A percentile compares a stretch with the other conserved stretches of the same genome.
Conservation (phyloP, 805 yeast genomes). For the Clavispora fructus region DNA sequence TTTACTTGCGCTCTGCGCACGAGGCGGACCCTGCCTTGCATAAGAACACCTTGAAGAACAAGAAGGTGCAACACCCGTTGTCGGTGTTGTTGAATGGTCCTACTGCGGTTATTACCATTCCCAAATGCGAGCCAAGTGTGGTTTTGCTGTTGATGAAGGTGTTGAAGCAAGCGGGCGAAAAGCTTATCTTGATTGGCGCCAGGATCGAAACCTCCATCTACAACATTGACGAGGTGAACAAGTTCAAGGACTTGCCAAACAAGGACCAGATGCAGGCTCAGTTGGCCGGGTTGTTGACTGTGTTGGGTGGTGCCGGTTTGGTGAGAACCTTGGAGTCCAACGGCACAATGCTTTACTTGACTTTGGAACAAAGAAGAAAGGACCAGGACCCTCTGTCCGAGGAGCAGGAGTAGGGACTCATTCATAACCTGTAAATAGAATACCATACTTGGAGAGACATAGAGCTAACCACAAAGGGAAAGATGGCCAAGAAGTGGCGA, state of each 20-base stretch:
- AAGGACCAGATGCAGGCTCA: slow-evolving; percentile 70
- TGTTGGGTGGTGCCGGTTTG: slow-evolving; percentile 84
- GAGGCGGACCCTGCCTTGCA: slow-evolving; percentile 70
- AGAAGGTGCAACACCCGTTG: slow-evolving; percentile 58
- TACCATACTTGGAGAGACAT: not conserved
- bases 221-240: slow-evolving; percentile 47
- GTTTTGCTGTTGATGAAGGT: slow-evolving; percentile 60
- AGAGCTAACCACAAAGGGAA: not conserved
- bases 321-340: slow-evolving; percentile 73
- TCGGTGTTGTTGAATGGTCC: slow-evolving; percentile 75
- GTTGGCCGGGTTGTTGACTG: slow-evolving; percentile 76
- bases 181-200: slow-evolving; percentile 80
- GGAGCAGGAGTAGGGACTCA: slow-evolving; percentile 4
- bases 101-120: slow-evolving; percentile 69
- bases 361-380: slow-evolving; percentile 60
- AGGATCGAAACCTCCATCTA: slow-evolving; percentile 59
- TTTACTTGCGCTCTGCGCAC: slow-evolving; percentile 65
- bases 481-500: too few species aligned
- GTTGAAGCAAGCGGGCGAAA: slow-evolving; percentile 61
- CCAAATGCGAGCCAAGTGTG: slow-evolving; percentile 62
- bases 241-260: slow-evolving; percentile 70
- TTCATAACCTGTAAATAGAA: not conserved
- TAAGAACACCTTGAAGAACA: slow-evolving; percentile 43
- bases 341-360: slow-evolving; percentile 64
- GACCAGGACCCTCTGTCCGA: slow-evolving; percentile 25